Conservation (phyloP, 2,329 filamentous ascomycete species). For the Xylaria polymorpha region DNA sequence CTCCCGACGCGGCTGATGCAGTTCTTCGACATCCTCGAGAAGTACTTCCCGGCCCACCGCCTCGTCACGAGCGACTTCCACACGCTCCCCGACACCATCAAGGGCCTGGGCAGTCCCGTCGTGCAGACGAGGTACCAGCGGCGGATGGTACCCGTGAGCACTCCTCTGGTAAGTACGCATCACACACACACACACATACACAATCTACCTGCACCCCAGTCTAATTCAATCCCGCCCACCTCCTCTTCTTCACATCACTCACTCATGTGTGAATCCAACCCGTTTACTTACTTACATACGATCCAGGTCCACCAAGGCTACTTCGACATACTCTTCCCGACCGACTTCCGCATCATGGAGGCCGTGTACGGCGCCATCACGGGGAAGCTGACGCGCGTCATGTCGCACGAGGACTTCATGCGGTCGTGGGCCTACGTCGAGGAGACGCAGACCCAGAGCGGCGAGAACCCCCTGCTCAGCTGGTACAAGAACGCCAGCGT, state of each 20-base stretch:
- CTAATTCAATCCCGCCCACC: too few species aligned
- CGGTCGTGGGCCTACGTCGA: conserved; percentile 88
- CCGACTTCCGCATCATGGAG: conserved; percentile 91
- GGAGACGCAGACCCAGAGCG: conserved; percentile 87
- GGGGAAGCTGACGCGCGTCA: conserved; percentile 86
- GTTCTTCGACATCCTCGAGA: conserved; percentile 91
- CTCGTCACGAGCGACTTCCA: conserved; percentile 93
- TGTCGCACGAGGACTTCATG: conserved; percentile 92
- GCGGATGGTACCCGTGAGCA: conserved; percentile 87
- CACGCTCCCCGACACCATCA: conserved; percentile 81
- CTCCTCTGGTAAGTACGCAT: conserved; percentile 77
- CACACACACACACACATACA: neutral
- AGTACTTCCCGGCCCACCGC: conserved; percentile 89
- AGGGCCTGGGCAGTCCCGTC: conserved; percentile 90
- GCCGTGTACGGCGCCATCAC: conserved; percentile 93
- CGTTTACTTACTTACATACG: too few species aligned
- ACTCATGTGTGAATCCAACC: too few species aligned
- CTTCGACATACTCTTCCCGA: conserved; percentile 98
- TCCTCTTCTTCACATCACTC: neutral
- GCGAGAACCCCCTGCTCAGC: conserved; percentile 90
- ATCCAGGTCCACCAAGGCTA: conserved; percentile 99
- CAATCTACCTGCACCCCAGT: too few species aligned
- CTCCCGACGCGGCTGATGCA: conserved; percentile 95
- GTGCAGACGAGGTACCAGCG: conserved; percentile 94
- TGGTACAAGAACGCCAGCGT: conserved; percentile 98